Evolutionary conservation across 352 stramenopile species (phyloP).

Genomic region (Phytophthora crassamura): DNA sequence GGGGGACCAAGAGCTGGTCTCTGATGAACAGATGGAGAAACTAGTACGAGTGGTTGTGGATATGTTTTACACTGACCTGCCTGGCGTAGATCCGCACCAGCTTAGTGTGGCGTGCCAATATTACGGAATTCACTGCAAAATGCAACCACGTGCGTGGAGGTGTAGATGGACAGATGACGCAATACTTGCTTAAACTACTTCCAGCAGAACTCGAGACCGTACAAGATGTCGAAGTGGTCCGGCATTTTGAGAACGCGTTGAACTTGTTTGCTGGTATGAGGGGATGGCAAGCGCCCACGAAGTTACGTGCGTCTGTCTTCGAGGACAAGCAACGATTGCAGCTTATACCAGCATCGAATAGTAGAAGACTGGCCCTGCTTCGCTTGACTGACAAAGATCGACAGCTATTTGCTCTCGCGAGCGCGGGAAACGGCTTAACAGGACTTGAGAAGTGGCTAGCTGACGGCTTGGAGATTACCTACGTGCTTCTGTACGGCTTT

Average conservation of each 20-base stretch:
- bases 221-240: constrained; percentile 5
- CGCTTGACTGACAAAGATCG: constrained; percentile 30
- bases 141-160: constrained; percentile 19
- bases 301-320: constrained; percentile 15
- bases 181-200: constrained; percentile 25
- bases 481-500: constrained; percentile 29
- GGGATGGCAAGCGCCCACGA: constrained; percentile 13
- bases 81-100: constrained; percentile 7
- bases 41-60: constrained; percentile 18
- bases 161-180: constrained; percentile 23
- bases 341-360: constrained; percentile 26
- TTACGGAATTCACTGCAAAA: constrained; percentile 22
- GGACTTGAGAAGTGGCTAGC: constrained; percentile 26
- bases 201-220: constrained; percentile 4
- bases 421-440: not conserved
- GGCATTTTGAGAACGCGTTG: constrained; percentile 22
- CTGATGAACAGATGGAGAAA: constrained; percentile 16
- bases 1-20: constrained; percentile 10
- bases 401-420: constrained; percentile 19
- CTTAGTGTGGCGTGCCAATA: constrained; percentile 9
- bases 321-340: constrained; percentile 26
- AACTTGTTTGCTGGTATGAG: constrained; percentile 31
- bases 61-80: constrained; percentile 12
- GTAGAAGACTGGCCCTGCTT: constrained; percentile 19
- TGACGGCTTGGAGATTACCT: constrained; percentile 27